Evolutionary conservation across 2,329 filamentous ascomycete species (phyloP).

Genomic region (Clarireedia sp.): DNA sequence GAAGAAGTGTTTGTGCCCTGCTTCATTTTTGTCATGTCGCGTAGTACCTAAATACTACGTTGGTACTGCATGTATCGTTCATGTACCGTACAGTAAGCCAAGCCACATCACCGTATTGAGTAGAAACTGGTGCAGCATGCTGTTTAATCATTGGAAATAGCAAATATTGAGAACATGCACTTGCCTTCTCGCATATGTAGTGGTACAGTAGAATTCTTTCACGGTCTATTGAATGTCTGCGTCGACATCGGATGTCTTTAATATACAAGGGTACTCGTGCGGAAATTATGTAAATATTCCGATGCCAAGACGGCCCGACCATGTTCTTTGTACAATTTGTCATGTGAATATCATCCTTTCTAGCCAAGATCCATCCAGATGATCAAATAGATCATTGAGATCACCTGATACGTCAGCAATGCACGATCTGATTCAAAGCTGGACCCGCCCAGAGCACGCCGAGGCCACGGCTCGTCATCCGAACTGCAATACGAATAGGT

Average conservation of each 20-base stretch:
- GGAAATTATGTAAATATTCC: not conserved
- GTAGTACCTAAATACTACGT: too few species aligned
- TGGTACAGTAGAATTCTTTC: constrained; percentile 3
- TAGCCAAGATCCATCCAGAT: too few species aligned
- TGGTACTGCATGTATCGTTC: too few species aligned
- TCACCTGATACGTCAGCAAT: not conserved
- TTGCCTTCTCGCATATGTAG: not conserved
- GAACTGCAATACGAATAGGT: not conserved
- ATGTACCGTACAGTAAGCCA: too few species aligned
- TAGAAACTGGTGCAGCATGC: not conserved
- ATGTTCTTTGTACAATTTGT: too few species aligned
- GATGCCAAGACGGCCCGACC: not conserved
- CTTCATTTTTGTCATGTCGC: too few species aligned
- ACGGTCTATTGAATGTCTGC: constrained; percentile 6
- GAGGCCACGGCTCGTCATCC: constrained; percentile 1
- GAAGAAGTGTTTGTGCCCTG: too few species aligned
- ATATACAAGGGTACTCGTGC: too few species aligned
- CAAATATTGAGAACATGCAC: not conserved
- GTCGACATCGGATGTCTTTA: not conserved
- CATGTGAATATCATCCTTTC: too few species aligned
- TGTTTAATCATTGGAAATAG: not conserved
- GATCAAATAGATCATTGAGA: too few species aligned
- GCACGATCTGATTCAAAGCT: not conserved
- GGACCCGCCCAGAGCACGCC: not conserved
- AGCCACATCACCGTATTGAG: too few species aligned